Evolutionary conservation across 352 stramenopile species (phyloP).

Genomic region (Phytophthora hibernalis): DNA sequence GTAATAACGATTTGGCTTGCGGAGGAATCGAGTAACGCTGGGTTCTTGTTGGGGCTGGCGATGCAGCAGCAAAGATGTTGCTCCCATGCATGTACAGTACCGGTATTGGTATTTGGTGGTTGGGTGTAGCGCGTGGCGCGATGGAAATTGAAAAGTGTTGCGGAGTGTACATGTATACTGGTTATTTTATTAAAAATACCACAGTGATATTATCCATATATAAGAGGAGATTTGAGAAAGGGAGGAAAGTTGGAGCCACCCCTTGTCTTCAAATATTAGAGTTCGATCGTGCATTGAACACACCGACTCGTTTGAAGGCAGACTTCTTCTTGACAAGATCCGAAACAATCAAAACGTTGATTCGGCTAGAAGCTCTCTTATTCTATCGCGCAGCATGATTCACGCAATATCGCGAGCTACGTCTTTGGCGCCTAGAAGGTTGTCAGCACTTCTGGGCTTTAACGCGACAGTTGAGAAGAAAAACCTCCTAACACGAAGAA

Average conservation of each 20-base stretch:
- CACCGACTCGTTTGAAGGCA: constrained; percentile 5
- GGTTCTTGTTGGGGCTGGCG: background rate
- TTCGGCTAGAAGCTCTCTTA: background rate
- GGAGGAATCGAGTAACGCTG: constrained; percentile 12
- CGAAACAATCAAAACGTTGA: background rate
- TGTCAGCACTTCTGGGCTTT: background rate
- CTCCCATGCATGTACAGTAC: no score
- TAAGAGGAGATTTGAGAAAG: no score
- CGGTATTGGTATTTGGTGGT: background rate
- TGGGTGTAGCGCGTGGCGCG: background rate
- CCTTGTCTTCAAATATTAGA: background rate
- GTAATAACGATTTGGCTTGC: no score
- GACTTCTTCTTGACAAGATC: background rate
- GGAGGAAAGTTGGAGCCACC: no score
- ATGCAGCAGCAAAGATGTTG: background rate
- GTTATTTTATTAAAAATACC: no score
- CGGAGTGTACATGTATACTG: no score
- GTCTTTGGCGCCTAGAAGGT: background rate
- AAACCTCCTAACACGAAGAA: no score
- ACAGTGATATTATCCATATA: no score
- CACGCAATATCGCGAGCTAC: background rate
- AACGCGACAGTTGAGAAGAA: no score
- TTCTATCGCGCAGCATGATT: constrained; percentile 1
- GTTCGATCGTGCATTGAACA: constrained; percentile 13
- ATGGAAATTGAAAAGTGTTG: no score